Evolutionary conservation across 2,329 filamentous ascomycete genomes (phyloP).

Genomic region (Neopestalotiopsis sp.): DNA sequence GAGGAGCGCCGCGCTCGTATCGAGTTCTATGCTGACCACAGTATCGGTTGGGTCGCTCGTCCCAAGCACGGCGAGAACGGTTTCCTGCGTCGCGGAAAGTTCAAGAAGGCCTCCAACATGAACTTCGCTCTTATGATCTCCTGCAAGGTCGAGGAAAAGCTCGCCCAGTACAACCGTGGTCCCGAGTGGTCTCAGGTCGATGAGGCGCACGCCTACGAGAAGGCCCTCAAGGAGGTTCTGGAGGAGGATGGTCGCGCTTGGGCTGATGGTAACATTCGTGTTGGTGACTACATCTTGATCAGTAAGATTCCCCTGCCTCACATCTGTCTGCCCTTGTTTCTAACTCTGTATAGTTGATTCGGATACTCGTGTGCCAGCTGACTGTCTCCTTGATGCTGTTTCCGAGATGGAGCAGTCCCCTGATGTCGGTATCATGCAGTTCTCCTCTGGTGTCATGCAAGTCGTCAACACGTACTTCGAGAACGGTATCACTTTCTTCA

Average conservation of each 20-base stretch:
- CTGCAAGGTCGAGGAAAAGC: conserved; percentile 65
- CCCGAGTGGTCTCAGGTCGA: conserved; percentile 48
- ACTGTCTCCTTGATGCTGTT: conserved; percentile 73
- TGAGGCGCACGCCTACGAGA: conserved; percentile 55
- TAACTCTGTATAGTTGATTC: conserved; percentile 57
- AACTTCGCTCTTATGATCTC: conserved; percentile 71
- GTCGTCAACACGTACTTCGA: conserved; percentile 76
- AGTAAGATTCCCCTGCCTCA: conserved; percentile 33
- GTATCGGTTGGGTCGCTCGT: conserved; percentile 72
- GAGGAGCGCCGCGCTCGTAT: conserved; percentile 68
- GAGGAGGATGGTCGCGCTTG: conserved; percentile 59
- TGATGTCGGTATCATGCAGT: conserved; percentile 75
- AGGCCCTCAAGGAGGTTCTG: conserved; percentile 54
- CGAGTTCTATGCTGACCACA: conserved; percentile 72
- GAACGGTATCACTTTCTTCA: conserved; percentile 76
- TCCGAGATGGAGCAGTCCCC: conserved; percentile 74
- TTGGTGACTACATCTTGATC: conserved; percentile 69
- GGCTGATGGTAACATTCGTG: conserved; percentile 65
- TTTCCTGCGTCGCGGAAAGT: conserved; percentile 64
- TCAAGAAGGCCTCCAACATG: conserved; percentile 80
- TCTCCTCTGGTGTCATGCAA: conserved; percentile 78
- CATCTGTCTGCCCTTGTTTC: background rate
- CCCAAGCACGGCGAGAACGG: conserved; percentile 68
- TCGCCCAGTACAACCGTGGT: conserved; percentile 52
- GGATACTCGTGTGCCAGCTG: conserved; percentile 70